phyloP scores from a whole-genome alignment of 257 asterid species.

The Solanum bulbocastanum region DNA sequence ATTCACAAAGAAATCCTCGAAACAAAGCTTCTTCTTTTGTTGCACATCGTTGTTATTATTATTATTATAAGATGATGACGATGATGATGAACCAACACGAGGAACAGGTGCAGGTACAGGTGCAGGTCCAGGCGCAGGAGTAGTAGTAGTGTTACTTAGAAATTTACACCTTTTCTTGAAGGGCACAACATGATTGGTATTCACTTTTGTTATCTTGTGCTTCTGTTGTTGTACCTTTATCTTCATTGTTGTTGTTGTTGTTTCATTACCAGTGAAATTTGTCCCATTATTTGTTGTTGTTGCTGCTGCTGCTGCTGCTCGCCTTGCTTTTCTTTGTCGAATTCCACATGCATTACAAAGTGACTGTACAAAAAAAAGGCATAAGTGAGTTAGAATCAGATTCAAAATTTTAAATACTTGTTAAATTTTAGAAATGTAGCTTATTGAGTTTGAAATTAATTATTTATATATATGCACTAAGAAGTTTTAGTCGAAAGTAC shows the following conservation, averaged over 20 bases:
- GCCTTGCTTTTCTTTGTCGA: slow-evolving; percentile 82
- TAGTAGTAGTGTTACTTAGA: background rate
- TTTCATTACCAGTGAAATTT: background rate
- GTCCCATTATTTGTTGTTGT: slow-evolving; percentile 18
- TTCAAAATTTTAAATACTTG: background rate
- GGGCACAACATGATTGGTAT: slow-evolving; percentile 18
- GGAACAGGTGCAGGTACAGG: background rate
- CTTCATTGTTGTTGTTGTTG: slow-evolving; percentile 25
- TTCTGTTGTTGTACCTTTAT: slow-evolving; percentile 37
- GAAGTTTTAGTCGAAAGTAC: background rate
- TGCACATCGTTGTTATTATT: background rate
- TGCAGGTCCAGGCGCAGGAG: background rate
- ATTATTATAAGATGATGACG: background rate
- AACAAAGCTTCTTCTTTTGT: slow-evolving; percentile 19
- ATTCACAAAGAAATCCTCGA: slow-evolving; percentile 74
- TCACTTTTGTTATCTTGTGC: slow-evolving; percentile 21
- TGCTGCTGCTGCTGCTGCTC: slow-evolving; percentile 53
- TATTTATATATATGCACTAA: background rate
- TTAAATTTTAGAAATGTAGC: background rate
- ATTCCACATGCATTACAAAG: slow-evolving; percentile 98
- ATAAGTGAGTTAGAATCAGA: background rate
- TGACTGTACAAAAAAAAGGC: slow-evolving; percentile 26
- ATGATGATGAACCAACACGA: slow-evolving; percentile 4
- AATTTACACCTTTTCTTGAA: slow-evolving; percentile 51
- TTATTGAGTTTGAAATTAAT: background rate